Percentiles rank a stretch among this genome's conserved stretches.
These are phyloP conservation scores for Knoxia roxburghii DNA, from an alignment of 257 asterid genomes.

Conservation along the genomic window DNA sequence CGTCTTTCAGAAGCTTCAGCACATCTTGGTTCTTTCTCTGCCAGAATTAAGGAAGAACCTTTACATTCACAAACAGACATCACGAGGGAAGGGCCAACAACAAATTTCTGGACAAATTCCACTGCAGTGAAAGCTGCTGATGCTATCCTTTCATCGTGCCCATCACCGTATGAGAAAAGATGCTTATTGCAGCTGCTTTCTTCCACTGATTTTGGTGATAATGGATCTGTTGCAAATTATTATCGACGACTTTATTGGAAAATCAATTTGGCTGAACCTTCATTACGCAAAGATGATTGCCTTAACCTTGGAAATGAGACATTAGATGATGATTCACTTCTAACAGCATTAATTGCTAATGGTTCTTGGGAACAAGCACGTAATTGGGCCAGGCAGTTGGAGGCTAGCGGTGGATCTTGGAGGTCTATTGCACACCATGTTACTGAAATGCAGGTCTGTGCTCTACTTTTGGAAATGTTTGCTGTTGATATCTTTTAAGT, in stretches of 20 bases:
- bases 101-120: constrained; percentile 62
- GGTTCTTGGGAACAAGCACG: constrained; percentile 99
- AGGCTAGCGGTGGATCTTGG: constrained; percentile 89
- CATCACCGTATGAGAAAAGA: constrained; percentile 89
- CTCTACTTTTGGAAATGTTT: not conserved
- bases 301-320: constrained; percentile 81
- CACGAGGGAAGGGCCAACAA: constrained; percentile 57
- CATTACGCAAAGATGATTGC: constrained; percentile 68
- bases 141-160: constrained; percentile 72
- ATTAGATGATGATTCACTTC: constrained; percentile 76
- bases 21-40: constrained; percentile 85
- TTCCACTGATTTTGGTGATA: constrained; percentile 88
- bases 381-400: constrained; percentile 90
- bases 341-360: constrained; percentile 66
- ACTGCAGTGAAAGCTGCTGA: constrained; percentile 91
- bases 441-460: constrained; percentile 87
- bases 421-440: constrained; percentile 80
- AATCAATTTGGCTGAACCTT: constrained; percentile 93
- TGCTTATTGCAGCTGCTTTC: constrained; percentile 88
- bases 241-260: constrained; percentile 78
- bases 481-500: not conserved
- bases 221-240: constrained; percentile 64
- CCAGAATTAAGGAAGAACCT: constrained; percentile 85
- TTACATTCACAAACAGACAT: constrained; percentile 34
- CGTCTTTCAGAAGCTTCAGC: constrained; percentile 94